Evolutionary conservation across 257 asterid species (phyloP).

Genomic region (Nicotiana obtusifolia): DNA sequence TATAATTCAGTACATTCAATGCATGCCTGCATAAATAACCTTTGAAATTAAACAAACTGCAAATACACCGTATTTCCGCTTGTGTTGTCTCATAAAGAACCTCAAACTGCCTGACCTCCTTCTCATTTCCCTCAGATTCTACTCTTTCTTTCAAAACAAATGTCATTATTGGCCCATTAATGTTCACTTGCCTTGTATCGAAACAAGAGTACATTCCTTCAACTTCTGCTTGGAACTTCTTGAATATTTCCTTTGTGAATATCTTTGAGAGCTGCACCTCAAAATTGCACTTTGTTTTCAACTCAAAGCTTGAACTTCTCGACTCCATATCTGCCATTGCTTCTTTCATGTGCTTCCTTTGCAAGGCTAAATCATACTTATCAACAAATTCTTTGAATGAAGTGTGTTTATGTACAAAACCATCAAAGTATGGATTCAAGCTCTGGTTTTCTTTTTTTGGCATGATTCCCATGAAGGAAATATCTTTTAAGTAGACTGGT

Average conservation of each 20-base stretch:
- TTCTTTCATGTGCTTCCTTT: constrained; percentile 47
- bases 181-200: constrained; percentile 39
- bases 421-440: constrained; percentile 38
- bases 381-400: constrained; percentile 51
- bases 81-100: constrained; percentile 46
- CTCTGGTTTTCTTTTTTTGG: constrained; percentile 33
- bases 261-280: constrained; percentile 55
- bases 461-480: constrained; percentile 39
- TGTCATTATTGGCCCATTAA: constrained; percentile 39
- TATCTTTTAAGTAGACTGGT: constrained; percentile 54
- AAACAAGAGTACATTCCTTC: constrained; percentile 55
- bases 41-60: constrained; percentile 47
- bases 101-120: constrained; percentile 45
- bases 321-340: constrained; percentile 49
- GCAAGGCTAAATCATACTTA: constrained; percentile 51
- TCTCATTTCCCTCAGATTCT: constrained; percentile 29
- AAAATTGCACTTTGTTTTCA: constrained; percentile 47
- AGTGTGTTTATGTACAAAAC: constrained; percentile 54
- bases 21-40: constrained; percentile 64
- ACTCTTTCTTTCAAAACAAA: constrained; percentile 40
- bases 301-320: constrained; percentile 30
- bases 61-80: constrained; percentile 52
- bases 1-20: constrained; percentile 43
- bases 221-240: constrained; percentile 44
- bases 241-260: constrained; percentile 46